Percentiles rank a stretch among this genome's conserved stretches.
Evolutionary conservation across 208 protist genomes (phyloP).

Genomic region (Wallacemonas sp.): DNA sequence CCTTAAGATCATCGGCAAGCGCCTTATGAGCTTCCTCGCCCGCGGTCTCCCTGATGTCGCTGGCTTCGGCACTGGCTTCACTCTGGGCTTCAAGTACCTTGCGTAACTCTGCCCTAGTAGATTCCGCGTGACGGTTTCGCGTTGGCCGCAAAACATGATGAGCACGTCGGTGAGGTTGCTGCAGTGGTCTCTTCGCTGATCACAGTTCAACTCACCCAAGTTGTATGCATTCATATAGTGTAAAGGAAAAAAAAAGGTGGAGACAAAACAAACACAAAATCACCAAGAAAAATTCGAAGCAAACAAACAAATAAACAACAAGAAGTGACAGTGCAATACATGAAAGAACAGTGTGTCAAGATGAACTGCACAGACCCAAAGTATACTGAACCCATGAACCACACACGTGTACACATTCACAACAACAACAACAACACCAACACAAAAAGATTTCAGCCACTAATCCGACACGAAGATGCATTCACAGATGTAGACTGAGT

Average conservation of each 20-base stretch:
- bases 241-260: neutral
- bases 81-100: slow-evolving; percentile 51
- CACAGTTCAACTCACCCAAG: no score
- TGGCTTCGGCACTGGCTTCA: slow-evolving; percentile 60
- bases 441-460: neutral
- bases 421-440: neutral
- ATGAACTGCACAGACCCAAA: neutral
- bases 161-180: neutral
- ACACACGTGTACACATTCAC: neutral
- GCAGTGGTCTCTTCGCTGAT: neutral
- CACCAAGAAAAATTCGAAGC: no score
- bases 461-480: neutral
- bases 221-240: no score
- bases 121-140: no score
- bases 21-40: slow-evolving; percentile 30
- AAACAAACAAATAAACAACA: neutral
- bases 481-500: neutral
- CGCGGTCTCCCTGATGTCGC: slow-evolving; percentile 46
- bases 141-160: no score
- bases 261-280: neutral
- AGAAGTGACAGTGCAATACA: neutral
- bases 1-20: slow-evolving; percentile 48
- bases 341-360: neutral
- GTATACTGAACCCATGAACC: neutral
- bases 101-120: slow-evolving; percentile 21